These are phyloP conservation scores for Hirsutella thompsonii DNA, from an alignment of 2,329 filamentous ascomycete genomes.

Conservation along the genomic window DNA sequence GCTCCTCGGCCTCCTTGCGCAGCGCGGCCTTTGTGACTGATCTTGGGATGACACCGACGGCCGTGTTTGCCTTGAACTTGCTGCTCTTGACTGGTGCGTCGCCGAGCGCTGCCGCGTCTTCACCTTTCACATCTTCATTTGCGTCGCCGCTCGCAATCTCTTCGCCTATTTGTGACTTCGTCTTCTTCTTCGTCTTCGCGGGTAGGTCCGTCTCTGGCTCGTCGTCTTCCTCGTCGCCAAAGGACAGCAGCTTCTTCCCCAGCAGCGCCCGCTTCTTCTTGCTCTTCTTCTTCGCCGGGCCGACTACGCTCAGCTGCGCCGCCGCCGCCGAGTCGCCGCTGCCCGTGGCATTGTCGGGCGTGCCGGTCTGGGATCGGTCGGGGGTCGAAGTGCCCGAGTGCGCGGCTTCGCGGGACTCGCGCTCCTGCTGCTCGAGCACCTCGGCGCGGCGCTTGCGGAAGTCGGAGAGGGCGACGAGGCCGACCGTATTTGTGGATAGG, in stretches of 20 bases:
- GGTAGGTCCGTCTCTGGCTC: conserved; percentile 10
- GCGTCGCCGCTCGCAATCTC: not conserved
- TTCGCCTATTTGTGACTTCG: not conserved
- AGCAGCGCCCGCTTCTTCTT: conserved; percentile 34
- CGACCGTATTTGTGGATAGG: conserved; percentile 76
- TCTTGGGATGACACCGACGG: conserved; percentile 55
- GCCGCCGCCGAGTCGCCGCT: conserved; percentile 18
- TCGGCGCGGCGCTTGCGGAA: conserved; percentile 94
- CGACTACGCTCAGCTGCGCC: conserved; percentile 6
- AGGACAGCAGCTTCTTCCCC: conserved; percentile 42
- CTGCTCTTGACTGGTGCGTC: conserved; percentile 3
- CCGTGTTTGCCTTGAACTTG: conserved; percentile 49
- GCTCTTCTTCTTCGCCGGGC: conserved; percentile 15
- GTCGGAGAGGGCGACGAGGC: conserved; percentile 81
- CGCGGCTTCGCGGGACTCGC: conserved; percentile 57
- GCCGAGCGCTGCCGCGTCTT: not conserved
- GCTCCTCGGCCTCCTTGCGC: conserved; percentile 64
- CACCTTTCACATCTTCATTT: no score
- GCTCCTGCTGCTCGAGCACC: conserved; percentile 81
- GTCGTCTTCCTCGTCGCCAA: conserved; percentile 50
- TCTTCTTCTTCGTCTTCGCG: conserved; percentile 2
- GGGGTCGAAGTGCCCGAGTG: conserved; percentile 32
- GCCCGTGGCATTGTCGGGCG: conserved; percentile 26
- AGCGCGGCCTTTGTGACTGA: conserved; percentile 58
- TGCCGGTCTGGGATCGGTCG: conserved; percentile 33